Conservation (phyloP, 1,284 basidiomycete genomes). For the Omphalotus olearius region DNA sequence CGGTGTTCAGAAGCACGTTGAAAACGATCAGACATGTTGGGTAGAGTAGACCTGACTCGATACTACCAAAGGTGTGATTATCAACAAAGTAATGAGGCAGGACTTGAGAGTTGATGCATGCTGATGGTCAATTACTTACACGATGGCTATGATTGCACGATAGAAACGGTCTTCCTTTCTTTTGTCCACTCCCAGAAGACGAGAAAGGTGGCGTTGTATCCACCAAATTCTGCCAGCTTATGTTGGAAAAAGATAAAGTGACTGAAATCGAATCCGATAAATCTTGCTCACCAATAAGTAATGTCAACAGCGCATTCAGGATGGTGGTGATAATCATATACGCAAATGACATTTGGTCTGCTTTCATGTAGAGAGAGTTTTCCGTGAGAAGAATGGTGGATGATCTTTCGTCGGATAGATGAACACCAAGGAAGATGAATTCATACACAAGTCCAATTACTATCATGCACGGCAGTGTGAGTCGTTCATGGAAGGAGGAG, state of each 20-base stretch:
- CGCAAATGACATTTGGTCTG: neutral
- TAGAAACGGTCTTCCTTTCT: too few relatives aligned
- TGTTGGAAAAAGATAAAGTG: neutral
- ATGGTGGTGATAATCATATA: neutral
- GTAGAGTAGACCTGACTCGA: conserved; percentile 5
- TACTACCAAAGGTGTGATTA: neutral
- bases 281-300: neutral
- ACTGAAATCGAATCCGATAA: neutral
- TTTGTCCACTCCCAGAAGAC: too few relatives aligned
- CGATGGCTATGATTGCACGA: neutral
- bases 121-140: neutral
- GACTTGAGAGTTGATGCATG: too few relatives aligned
- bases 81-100: too few relatives aligned
- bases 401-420: neutral
- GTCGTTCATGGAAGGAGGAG: neutral
- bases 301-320: neutral
- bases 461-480: neutral
- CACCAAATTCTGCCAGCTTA: conserved; percentile 5
- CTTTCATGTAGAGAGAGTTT: neutral
- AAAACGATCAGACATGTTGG: neutral
- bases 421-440: neutral
- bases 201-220: neutral
- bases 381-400: neutral
- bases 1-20: neutral
- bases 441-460: neutral